Conservation (phyloP, 2,329 filamentous ascomycete genomes). For the Aciculosporium take region DNA sequence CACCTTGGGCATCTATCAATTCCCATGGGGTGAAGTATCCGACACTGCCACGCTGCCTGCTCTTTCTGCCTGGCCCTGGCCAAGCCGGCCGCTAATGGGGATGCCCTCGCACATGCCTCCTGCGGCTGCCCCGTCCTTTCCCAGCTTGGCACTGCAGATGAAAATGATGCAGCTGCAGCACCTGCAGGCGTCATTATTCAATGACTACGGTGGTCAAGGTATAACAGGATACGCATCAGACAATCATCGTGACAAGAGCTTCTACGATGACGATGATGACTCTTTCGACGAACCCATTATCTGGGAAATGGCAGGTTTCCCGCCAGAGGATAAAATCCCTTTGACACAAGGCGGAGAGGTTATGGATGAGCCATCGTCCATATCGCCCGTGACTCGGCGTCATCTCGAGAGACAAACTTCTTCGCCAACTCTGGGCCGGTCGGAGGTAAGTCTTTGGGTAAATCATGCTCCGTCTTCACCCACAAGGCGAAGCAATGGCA, state of each 20-base stretch:
- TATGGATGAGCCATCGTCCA: neutral
- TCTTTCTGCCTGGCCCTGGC: constrained; percentile 17
- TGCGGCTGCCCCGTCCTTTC: constrained; percentile 2
- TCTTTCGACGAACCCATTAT: constrained; percentile 47
- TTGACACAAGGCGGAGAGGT: constrained; percentile 17
- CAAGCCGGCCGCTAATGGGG: constrained; percentile 18
- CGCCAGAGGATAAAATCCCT: constrained; percentile 37
- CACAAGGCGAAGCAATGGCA: constrained; percentile 10
- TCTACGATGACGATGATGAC: constrained; percentile 18
- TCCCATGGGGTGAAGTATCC: constrained; percentile 51
- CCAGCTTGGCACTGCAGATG: constrained; percentile 4
- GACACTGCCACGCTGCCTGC: constrained; percentile 30
- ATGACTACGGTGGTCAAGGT: constrained; percentile 43
- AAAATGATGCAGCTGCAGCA: constrained; percentile 22
- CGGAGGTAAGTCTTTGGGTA: neutral
- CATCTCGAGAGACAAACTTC: neutral
- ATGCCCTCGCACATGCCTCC: constrained; percentile 37
- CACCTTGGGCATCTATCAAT: constrained; percentile 50
- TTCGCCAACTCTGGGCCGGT: constrained; percentile 1
- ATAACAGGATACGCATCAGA: constrained; percentile 9
- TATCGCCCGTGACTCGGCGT: neutral
- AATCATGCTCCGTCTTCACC: neutral
- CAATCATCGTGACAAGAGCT: constrained; percentile 16
- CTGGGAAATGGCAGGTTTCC: constrained; percentile 48
- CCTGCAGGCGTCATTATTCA: constrained; percentile 39